These are phyloP conservation scores for Candida qinlingensis DNA, from an alignment of 805 yeast genomes.

Conservation along the genomic window DNA sequence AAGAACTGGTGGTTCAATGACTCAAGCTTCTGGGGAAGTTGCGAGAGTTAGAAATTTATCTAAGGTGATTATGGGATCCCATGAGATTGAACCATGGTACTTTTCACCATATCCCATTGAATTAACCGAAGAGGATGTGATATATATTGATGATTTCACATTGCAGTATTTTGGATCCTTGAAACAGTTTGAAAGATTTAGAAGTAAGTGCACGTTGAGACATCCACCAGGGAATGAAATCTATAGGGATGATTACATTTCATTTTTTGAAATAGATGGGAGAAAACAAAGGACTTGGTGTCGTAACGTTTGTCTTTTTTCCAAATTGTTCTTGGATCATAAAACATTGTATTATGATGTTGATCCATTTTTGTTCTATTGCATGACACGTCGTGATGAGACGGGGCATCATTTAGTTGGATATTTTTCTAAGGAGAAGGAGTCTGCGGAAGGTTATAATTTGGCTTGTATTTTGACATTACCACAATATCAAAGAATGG, in stretches of 20 bases:
- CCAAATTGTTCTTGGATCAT: constrained; percentile 89
- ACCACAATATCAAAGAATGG: constrained; percentile 95
- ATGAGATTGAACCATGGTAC: constrained; percentile 97
- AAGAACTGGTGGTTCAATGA: constrained; percentile 96
- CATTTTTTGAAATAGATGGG: constrained; percentile 97
- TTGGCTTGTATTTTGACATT: constrained; percentile 95
- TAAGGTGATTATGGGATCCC: constrained; percentile 78
- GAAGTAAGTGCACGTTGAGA: constrained; percentile 79
- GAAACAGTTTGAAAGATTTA: constrained; percentile 88
- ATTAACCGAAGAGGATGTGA: constrained; percentile 83
- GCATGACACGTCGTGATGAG: constrained; percentile 89
- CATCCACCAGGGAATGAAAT: constrained; percentile 99
- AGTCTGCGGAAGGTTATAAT: constrained; percentile 89
- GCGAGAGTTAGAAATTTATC: constrained; percentile 84
- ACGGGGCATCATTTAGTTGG: constrained; percentile 96
- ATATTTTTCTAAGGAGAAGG: constrained; percentile 94
- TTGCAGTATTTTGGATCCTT: constrained; percentile 81
- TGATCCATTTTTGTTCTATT: constrained; percentile 93
- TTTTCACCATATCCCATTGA: constrained; percentile 96
- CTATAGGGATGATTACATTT: constrained; percentile 85
- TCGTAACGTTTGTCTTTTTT: constrained; percentile 84
- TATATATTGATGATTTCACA: constrained; percentile 89
- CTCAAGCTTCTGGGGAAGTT: constrained; percentile 80
- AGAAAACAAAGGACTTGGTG: constrained; percentile 96
- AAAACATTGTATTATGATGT: constrained; percentile 96